phyloP scores from a whole-genome alignment of 805 yeast genomes.

The Debaryomyces castellii region DNA sequence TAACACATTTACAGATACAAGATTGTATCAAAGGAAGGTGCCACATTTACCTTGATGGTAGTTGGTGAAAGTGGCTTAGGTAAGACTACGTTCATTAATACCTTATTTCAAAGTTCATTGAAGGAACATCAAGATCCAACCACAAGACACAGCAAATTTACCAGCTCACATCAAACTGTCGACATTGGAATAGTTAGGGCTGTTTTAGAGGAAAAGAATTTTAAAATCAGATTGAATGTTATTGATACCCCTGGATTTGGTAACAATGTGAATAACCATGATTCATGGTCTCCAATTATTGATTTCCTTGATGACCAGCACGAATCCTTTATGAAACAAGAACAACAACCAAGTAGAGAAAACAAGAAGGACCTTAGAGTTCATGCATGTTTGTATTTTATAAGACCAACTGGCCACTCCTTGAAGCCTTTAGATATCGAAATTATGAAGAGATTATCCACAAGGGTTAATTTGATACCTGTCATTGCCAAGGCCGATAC shows the following conservation, averaged over 20 bases:
- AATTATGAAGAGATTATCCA: conserved; percentile 78
- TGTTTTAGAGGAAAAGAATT: conserved; percentile 80
- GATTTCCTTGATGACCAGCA: conserved; percentile 93
- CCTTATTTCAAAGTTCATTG: conserved; percentile 73
- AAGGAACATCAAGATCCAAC: conserved; percentile 58
- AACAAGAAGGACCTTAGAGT: conserved; percentile 78
- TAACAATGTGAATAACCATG: conserved; percentile 80
- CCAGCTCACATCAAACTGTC: conserved; percentile 60
- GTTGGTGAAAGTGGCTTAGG: conserved; percentile 94
- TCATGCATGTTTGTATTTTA: conserved; percentile 86
- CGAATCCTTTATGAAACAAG: conserved; percentile 84
- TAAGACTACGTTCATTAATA: conserved; percentile 86
- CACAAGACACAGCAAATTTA: conserved; percentile 57
- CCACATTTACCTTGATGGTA: conserved; percentile 77
- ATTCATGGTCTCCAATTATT: conserved; percentile 82
- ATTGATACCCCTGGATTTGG: conserved; percentile 96
- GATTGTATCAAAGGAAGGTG: conserved; percentile 72
- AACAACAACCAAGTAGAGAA: conserved; percentile 80
- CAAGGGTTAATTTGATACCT: conserved; percentile 85
- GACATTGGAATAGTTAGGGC: conserved; percentile 79
- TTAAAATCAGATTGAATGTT: conserved; percentile 71
- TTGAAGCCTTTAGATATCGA: conserved; percentile 85
- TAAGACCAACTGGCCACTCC: conserved; percentile 88
- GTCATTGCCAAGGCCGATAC: conserved; percentile 89
- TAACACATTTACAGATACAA: conserved; percentile 50